Evolutionary conservation across 331 rosid genomes (phyloP), one percentile per base, ranked within the genome.

Genomic region (Cydonia oblonga): DNA sequence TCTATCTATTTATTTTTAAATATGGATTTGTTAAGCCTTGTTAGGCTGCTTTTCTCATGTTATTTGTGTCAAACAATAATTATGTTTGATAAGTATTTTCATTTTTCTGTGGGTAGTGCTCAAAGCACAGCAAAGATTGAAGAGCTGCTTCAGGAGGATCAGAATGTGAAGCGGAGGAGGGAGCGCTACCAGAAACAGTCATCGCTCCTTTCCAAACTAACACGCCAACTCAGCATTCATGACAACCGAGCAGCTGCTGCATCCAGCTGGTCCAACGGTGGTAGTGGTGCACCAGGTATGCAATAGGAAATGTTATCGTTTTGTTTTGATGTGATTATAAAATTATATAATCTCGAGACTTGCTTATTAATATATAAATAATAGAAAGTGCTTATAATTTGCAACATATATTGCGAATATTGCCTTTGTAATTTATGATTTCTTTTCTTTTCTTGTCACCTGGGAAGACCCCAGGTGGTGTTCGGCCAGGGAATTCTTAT

Each of bases 201-300:
- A 25, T 81, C 96, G 68, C 85, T 93, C 76, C 97, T 93, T 56
- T 85, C 96, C 35, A 91, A 89, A 80, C 81, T 93, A 60, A 88
- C 90, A 25, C 91, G 92, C 74, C 96, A 91, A 76, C 97, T 93
- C 26, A 79, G 98, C 79, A 76, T 93, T 75, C 98, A 91, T 74
- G 98, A 93, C 84, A 93, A 91, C 87, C 88, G 93, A 76, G 96
- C 96, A 0, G 86, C 96, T 61, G 96, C 96, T 20, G 89, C 97
- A 13, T 87, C 97, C 76, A 80, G 75, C 87, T 91, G 88, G 88
- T 89, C 96, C 54, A n/a, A n/a, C n/a, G 89, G 85, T 78, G 86
- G 82, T 68, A 63, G 76, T 73, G 83, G 84, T 18, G 66, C 66
- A 25, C 77, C 79, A 69, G 98, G 97, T 91, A 81, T 40, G 71